These are phyloP conservation scores for Poronia punctata DNA, from an alignment of 495 filamentous ascomycete genomes.

Conservation along the genomic window DNA sequence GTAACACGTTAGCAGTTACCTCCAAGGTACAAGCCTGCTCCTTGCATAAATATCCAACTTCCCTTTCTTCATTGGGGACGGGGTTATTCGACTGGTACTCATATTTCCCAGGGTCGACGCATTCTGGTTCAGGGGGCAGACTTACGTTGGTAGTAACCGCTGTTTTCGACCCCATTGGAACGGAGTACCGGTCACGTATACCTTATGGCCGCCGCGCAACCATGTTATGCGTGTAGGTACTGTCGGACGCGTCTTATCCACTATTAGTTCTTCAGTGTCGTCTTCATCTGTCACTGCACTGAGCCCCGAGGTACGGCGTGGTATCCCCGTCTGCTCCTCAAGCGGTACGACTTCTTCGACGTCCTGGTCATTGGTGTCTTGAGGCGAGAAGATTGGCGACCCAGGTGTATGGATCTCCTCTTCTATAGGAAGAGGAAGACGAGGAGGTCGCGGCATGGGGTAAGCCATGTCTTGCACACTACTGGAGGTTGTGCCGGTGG, in stretches of 20 bases:
- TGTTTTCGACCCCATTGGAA: constrained; percentile 93
- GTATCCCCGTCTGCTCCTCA: constrained; percentile 38
- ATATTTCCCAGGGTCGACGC: constrained; percentile 1
- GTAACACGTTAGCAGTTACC: constrained; percentile 7
- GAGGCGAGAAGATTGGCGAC: constrained; percentile 70
- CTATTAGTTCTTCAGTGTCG: constrained; percentile 62
- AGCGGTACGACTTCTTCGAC: constrained; percentile 42
- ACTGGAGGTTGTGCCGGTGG: constrained; percentile 28
- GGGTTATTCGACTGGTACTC: too few relatives aligned
- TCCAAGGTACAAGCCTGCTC: too few relatives aligned
- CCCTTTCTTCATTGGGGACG: too few relatives aligned
- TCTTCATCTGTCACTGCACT: constrained; percentile 78
- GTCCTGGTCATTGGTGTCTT: constrained; percentile 47
- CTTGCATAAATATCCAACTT: too few relatives aligned
- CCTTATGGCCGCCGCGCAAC: constrained; percentile 69
- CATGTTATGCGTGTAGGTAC: constrained; percentile 82
- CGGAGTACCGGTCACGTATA: constrained; percentile 96
- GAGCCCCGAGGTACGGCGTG: constrained; percentile 51
- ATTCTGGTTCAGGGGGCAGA: constrained; percentile 14
- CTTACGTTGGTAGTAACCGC: constrained; percentile 75
- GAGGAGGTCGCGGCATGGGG: constrained; percentile 64
- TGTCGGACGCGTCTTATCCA: constrained; percentile 54
- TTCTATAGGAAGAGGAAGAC: constrained; percentile 84
- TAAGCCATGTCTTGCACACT: constrained; percentile 51
- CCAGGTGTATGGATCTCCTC: constrained; percentile 80